Percentiles rank a stretch among this genome's conserved stretches.
Evolutionary conservation across 768 basidiomycete genomes (phyloP).

Genomic region (Amanita jacksonii): DNA sequence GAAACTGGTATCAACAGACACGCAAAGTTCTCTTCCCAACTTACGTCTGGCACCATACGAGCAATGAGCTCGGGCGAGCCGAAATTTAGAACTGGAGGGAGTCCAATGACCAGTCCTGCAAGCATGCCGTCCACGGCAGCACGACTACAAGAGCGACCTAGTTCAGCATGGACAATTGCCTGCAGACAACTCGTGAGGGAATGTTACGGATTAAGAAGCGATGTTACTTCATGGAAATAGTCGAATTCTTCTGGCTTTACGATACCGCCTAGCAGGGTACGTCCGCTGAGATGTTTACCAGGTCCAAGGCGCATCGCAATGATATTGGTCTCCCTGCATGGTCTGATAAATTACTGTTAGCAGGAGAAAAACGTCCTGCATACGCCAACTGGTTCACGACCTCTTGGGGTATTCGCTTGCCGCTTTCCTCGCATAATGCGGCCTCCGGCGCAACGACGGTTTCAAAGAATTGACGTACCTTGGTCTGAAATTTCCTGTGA

Average conservation of each 20-base stretch:
- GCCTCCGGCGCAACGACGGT: conserved; percentile 73
- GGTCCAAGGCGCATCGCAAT: conserved; percentile 89
- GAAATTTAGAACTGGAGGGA: conserved; percentile 86
- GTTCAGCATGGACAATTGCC: conserved; percentile 75
- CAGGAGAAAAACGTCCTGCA: conserved; percentile 12
- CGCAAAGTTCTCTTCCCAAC: background rate
- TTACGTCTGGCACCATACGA: conserved; percentile 61
- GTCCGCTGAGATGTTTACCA: conserved; percentile 78
- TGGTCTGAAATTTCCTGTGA: conserved; percentile 68
- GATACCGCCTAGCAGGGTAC: conserved; percentile 63
- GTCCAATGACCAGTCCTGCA: conserved; percentile 75
- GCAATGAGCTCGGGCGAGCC: conserved; percentile 65
- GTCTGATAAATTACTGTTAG: background rate
- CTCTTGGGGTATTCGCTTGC: conserved; percentile 76
- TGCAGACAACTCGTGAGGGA: conserved; percentile 17
- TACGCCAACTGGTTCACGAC: conserved; percentile 82
- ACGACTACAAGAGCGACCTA: conserved; percentile 74
- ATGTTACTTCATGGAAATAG: conserved; percentile 80
- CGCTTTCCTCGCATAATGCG: conserved; percentile 69
- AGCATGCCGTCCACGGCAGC: conserved; percentile 85
- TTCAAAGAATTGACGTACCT: conserved; percentile 67
- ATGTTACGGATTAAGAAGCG: background rate
- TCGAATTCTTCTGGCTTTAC: conserved; percentile 81
- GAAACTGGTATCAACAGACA: background rate
- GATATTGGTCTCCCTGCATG: conserved; percentile 59